Percentiles rank a stretch among this genome's conserved stretches.
Evolutionary conservation across 2,329 filamentous ascomycete species (phyloP).

Genomic region (Pseudogymnoascus sp.): DNA sequence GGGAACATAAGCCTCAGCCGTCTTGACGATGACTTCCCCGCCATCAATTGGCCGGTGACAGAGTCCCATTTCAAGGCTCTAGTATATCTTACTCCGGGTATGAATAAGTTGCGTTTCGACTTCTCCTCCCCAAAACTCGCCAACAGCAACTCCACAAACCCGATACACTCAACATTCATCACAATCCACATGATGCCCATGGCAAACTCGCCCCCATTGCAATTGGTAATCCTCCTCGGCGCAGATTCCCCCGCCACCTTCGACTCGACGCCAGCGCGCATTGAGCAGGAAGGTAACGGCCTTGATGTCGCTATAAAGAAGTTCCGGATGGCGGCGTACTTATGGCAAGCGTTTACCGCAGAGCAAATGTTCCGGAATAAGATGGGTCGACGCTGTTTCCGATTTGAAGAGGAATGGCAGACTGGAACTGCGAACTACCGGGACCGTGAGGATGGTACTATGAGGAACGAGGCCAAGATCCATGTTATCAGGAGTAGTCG

Average conservation of each 20-base stretch:
- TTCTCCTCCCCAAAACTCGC: constrained; percentile 77
- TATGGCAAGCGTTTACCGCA: constrained; percentile 95
- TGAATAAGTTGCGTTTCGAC: constrained; percentile 81
- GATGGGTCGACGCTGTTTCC: constrained; percentile 75
- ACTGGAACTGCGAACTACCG: constrained; percentile 69
- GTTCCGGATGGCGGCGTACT: constrained; percentile 88
- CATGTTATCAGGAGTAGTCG: constrained; percentile 77
- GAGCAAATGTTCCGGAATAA: constrained; percentile 93
- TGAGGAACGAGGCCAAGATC: constrained; percentile 85
- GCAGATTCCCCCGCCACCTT: constrained; percentile 83
- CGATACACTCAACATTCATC: constrained; percentile 69
- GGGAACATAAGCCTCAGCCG: constrained; percentile 73
- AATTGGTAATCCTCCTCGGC: constrained; percentile 78
- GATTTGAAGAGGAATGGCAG: constrained; percentile 94
- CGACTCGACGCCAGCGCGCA: constrained; percentile 69
- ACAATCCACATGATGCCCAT: constrained; percentile 81
- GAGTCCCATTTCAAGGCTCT: constrained; percentile 88
- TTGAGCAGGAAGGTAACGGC: constrained; percentile 72
- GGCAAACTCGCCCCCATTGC: constrained; percentile 70
- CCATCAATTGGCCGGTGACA: constrained; percentile 77
- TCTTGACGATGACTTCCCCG: constrained; percentile 76
- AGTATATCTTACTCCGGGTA: constrained; percentile 82
- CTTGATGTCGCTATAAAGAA: constrained; percentile 77
- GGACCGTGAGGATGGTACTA: constrained; percentile 61
- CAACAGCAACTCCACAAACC: constrained; percentile 56